phyloP scores from a whole-genome alignment of 2,329 filamentous ascomycete genomes.

The Juglanconis oblonga region DNA sequence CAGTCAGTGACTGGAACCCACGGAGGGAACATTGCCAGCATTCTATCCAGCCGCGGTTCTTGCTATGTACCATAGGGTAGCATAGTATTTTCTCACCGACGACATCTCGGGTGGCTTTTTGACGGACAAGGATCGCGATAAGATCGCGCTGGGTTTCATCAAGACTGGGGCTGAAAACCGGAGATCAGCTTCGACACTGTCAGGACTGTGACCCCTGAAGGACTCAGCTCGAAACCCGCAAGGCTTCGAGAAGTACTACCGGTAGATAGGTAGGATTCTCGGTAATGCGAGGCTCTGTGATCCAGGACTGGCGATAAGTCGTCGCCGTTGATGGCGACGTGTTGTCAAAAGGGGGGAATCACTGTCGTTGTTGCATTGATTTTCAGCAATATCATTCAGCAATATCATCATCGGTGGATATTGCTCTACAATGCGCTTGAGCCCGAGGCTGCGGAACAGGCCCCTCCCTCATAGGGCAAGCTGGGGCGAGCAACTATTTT shows the following conservation, averaged over 20 bases:
- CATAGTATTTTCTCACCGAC: not conserved
- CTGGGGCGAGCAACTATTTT: not conserved
- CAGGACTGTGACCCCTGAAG: too few species aligned
- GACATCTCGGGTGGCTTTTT: constrained; percentile 5
- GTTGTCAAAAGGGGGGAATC: not conserved
- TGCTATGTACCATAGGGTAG: not conserved
- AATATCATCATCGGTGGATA: not conserved
- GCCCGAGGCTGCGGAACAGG: not conserved
- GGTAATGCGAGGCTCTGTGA: not conserved
- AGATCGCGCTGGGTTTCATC: constrained; percentile 9
- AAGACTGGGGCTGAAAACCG: not conserved
- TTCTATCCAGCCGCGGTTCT: not conserved
- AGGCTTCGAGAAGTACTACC: not conserved
- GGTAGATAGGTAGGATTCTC: too few species aligned
- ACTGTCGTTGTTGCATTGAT: constrained; percentile 6
- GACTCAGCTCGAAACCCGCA: not conserved
- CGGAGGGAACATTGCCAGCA: not conserved
- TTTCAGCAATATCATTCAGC: not conserved
- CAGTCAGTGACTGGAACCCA: not conserved
- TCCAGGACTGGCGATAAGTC: not conserved
- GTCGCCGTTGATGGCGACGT: not conserved
- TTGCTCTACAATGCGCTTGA: not conserved
- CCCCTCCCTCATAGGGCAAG: too few species aligned
- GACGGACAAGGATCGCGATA: constrained; percentile 14
- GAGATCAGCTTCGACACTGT: not conserved